Conservation (phyloP, 257 asterid species). For the Thymus mandschuricus region DNA sequence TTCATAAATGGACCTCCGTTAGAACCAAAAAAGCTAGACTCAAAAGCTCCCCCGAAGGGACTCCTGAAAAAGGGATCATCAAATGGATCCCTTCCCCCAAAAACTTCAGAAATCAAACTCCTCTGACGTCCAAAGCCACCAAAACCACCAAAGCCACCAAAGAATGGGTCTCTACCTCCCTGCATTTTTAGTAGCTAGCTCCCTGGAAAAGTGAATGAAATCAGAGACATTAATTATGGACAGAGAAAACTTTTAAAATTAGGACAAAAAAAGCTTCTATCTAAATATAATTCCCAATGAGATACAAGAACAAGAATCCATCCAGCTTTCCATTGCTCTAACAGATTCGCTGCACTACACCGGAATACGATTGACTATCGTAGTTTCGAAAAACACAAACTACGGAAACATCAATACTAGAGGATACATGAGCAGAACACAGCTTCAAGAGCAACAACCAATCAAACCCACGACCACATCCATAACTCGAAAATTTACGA, state of each 20-base stretch:
- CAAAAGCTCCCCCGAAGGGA: conserved; percentile 66
- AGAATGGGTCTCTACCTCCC: conserved; percentile 84
- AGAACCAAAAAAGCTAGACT: conserved; percentile 50
- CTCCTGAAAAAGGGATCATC: conserved; percentile 82
- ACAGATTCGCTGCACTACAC: not conserved
- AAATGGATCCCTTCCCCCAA: conserved; percentile 85
- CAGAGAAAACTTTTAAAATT: not conserved
- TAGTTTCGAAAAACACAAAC: not conserved
- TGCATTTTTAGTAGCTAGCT: conserved; percentile 51
- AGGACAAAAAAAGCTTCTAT: not conserved
- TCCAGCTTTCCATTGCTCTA: conserved; percentile 10
- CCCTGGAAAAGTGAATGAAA: conserved; percentile 35
- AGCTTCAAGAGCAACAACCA: no score
- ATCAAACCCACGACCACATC: no score
- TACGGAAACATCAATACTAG: not conserved
- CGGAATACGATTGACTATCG: not conserved
- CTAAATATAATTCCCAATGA: not conserved
- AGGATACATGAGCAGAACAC: no score
- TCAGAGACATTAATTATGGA: not conserved
- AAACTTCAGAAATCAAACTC: conserved; percentile 54
- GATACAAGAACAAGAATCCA: conserved; percentile 3
- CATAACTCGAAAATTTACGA: no score
- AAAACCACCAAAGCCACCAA: conserved; percentile 42
- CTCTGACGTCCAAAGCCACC: conserved; percentile 64
- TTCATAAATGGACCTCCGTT: conserved; percentile 44